phyloP scores from a whole-genome alignment of 495 filamentous ascomycete species.

The Extremus antarcticus region DNA sequence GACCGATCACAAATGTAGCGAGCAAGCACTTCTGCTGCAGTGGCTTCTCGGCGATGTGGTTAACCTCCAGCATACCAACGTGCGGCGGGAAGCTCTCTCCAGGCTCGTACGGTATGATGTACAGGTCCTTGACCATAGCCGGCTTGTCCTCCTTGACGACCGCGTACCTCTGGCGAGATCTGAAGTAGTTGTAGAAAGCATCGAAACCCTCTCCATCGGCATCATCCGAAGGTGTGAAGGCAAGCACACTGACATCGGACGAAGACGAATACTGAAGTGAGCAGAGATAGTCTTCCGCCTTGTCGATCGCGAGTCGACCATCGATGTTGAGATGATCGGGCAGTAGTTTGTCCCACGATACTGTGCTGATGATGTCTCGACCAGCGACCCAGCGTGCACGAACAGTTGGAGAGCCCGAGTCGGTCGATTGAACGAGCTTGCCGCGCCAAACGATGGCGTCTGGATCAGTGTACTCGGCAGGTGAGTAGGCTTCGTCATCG shows the following conservation, averaged over 20 bases:
- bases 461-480: slow-evolving; percentile 58
- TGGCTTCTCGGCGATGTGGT: slow-evolving; percentile 57
- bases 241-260: slow-evolving; percentile 60
- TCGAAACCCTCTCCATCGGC: slow-evolving; percentile 48
- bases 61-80: slow-evolving; percentile 56
- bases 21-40: slow-evolving; percentile 58
- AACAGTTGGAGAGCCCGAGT: slow-evolving; percentile 56
- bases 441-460: slow-evolving; percentile 65
- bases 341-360: slow-evolving; percentile 60
- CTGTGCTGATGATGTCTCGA: slow-evolving; percentile 46
- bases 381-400: slow-evolving; percentile 78
- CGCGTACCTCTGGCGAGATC: slow-evolving; percentile 63
- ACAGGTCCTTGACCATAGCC: slow-evolving; percentile 28
- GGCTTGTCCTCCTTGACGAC: slow-evolving; percentile 60
- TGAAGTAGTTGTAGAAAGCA: slow-evolving; percentile 69
- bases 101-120: slow-evolving; percentile 32
- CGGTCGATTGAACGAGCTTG: slow-evolving; percentile 36
- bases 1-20: slow-evolving; percentile 51
- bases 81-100: slow-evolving; percentile 45
- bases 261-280: slow-evolving; percentile 60
- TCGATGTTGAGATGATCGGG: slow-evolving; percentile 59
- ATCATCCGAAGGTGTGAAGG: slow-evolving; percentile 38
- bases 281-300: slow-evolving; percentile 81
- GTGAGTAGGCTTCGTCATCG: slow-evolving; percentile 75
- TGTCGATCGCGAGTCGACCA: slow-evolving; percentile 68